These are phyloP conservation scores for Plasmodium relictum DNA, from an alignment of 169 alveolate species.

Conservation along the genomic window DNA sequence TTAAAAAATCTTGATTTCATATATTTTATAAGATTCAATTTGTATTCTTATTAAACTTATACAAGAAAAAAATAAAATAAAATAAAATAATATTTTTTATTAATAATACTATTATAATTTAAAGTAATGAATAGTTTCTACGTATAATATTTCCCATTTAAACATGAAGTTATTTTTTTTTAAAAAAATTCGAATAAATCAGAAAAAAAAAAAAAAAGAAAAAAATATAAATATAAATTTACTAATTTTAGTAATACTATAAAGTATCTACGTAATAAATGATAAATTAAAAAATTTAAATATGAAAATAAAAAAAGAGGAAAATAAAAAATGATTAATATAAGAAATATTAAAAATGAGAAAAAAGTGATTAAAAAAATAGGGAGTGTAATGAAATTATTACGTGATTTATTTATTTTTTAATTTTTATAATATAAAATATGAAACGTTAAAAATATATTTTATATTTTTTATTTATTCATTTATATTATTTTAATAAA, in stretches of 20 bases:
- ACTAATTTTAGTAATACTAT: background rate
- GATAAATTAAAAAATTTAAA: background rate
- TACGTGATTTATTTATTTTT: background rate
- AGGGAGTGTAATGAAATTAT: background rate
- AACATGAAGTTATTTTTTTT: no score
- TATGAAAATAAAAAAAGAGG: background rate
- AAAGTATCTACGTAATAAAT: no score
- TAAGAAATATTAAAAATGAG: background rate
- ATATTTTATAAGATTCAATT: no score
- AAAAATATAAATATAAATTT: background rate
- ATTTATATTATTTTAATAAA: slow-evolving; percentile 19
- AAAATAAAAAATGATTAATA: background rate
- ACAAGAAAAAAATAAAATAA: no score
- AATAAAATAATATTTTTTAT: no score
- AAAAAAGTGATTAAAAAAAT: background rate
- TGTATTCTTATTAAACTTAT: no score
- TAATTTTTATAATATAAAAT: background rate
- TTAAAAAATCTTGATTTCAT: no score
- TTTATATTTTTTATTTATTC: background rate
- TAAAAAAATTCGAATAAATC: no score
- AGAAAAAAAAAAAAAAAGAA: background rate
- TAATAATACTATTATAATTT: no score
- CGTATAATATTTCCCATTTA: no score
- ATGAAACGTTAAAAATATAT: background rate
- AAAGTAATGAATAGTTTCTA: no score